Conservation (phyloP, 106 monocot species). For the Platanthera guangdongensis region DNA sequence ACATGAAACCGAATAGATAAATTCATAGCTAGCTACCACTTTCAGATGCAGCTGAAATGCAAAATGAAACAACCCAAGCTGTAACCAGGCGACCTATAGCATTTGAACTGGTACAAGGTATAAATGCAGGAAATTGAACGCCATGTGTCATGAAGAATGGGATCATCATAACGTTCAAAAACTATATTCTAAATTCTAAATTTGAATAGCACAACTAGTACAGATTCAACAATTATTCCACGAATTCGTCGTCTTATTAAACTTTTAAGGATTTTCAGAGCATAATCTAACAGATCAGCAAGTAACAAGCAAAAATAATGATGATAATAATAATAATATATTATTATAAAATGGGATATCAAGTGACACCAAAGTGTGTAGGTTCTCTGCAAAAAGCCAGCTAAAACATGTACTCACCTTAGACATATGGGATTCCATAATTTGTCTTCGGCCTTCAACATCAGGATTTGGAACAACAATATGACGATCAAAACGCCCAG, state of each 20-base stretch:
- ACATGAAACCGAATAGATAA: no score
- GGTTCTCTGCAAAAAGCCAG: background rate
- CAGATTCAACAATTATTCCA: no score
- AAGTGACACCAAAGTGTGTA: background rate
- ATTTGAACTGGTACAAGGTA: background rate
- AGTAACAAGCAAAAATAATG: no score
- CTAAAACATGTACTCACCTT: slow-evolving; percentile 39
- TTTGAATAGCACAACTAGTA: no score
- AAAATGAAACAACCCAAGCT: background rate
- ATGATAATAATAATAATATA: no score
- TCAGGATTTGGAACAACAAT: slow-evolving; percentile 98
- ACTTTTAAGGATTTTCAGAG: no score
- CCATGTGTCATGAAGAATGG: background rate
- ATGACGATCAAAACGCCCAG: slow-evolving; percentile 95
- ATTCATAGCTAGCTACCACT: no score
- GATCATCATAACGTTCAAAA: no score
- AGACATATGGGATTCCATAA: slow-evolving; percentile 92
- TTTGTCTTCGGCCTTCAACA: slow-evolving; percentile 90
- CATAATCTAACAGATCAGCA: no score
- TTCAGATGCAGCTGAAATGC: no score
- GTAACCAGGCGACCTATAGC: background rate
- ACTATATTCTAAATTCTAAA: no score
- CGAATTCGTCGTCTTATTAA: no score
- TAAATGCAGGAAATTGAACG: background rate
- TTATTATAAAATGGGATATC: background rate